phyloP scores from a whole-genome alignment of 1,284 basidiomycete genomes.

The Microbotryum violaceum region DNA sequence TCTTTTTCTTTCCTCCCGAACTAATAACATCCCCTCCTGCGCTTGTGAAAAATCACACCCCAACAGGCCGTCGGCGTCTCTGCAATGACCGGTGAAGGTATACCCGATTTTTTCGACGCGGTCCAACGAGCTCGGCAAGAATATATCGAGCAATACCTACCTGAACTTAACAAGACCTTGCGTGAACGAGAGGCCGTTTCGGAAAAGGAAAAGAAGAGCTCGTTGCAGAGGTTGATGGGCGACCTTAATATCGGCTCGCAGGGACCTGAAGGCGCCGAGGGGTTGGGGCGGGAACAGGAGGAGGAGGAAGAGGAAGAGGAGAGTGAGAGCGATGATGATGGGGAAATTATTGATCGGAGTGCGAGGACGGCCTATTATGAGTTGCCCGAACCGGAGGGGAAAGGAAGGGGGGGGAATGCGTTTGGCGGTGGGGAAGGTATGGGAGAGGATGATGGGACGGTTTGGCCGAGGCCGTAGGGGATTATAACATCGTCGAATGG shows the following conservation, averaged over 20 bases:
- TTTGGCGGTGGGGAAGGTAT: not conserved
- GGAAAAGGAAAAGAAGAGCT: slow-evolving; percentile 47
- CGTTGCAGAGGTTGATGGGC: slow-evolving; percentile 71
- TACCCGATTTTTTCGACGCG: slow-evolving; percentile 82
- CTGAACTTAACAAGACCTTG: slow-evolving; percentile 68
- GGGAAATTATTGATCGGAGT: slow-evolving; percentile 42
- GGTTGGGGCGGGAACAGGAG: slow-evolving; percentile 49
- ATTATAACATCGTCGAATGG: too few relatives aligned
- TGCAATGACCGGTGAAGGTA: slow-evolving; percentile 86
- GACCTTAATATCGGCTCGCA: slow-evolving; percentile 59
- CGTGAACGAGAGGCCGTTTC: slow-evolving; percentile 40
- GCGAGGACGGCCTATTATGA: slow-evolving; percentile 25
- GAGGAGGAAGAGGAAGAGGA: slow-evolving; percentile 49
- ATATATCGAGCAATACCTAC: slow-evolving; percentile 83
- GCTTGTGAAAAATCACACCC: too few relatives aligned
- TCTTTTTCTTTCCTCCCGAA: too few relatives aligned
- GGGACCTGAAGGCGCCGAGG: slow-evolving; percentile 40
- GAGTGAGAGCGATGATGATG: slow-evolving; percentile 44
- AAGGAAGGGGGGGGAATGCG: slow-evolving; percentile 5
- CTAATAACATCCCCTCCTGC: too few relatives aligned
- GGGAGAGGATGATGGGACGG: slow-evolving; percentile 17
- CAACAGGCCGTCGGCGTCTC: slow-evolving; percentile 91
- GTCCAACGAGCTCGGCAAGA: slow-evolving; percentile 79
- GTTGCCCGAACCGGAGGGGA: slow-evolving; percentile 14
- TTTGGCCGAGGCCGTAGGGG: slow-evolving; percentile 23